Evolutionary conservation across 2,329 filamentous ascomycete genomes (phyloP).

Genomic region (Epichloe typhina): DNA sequence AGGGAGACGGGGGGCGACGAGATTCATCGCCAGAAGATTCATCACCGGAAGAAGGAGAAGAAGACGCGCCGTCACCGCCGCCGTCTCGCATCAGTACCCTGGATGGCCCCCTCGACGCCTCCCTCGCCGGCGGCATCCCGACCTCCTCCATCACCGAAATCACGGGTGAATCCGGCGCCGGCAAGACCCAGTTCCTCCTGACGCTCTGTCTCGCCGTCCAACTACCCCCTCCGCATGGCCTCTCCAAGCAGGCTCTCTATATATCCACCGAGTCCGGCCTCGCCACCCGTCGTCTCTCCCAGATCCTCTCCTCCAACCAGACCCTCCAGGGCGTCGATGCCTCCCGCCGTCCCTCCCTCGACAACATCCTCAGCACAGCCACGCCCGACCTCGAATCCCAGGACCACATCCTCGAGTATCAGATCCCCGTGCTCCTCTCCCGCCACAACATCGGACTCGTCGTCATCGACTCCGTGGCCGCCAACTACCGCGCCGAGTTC

Average conservation of each 20-base stretch:
- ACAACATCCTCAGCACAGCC: constrained; percentile 65
- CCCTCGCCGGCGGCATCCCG: constrained; percentile 66
- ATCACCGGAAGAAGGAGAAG: background rate
- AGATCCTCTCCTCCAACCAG: constrained; percentile 61
- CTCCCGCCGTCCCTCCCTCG: constrained; percentile 45
- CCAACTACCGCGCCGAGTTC: constrained; percentile 90
- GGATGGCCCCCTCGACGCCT: constrained; percentile 55
- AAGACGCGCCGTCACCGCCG: background rate
- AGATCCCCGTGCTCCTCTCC: constrained; percentile 73
- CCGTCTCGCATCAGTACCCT: constrained; percentile 57
- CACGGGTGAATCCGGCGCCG: constrained; percentile 82
- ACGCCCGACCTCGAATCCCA: constrained; percentile 87
- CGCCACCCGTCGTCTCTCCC: constrained; percentile 65
- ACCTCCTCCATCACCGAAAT: constrained; percentile 76
- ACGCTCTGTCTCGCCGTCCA: constrained; percentile 75
- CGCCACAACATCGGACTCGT: constrained; percentile 69
- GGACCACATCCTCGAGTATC: constrained; percentile 86
- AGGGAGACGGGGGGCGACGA: background rate
- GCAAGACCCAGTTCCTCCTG: constrained; percentile 90
- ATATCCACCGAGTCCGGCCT: constrained; percentile 85
- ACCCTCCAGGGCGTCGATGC: constrained; percentile 30
- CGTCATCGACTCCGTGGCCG: constrained; percentile 81
- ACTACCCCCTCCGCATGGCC: constrained; percentile 63
- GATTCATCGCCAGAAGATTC: background rate
- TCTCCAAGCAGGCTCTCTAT: constrained; percentile 69